These are phyloP conservation scores for Penicillium sp. DNA, from an alignment of 2,329 filamentous ascomycete genomes.

Conservation along the genomic window DNA sequence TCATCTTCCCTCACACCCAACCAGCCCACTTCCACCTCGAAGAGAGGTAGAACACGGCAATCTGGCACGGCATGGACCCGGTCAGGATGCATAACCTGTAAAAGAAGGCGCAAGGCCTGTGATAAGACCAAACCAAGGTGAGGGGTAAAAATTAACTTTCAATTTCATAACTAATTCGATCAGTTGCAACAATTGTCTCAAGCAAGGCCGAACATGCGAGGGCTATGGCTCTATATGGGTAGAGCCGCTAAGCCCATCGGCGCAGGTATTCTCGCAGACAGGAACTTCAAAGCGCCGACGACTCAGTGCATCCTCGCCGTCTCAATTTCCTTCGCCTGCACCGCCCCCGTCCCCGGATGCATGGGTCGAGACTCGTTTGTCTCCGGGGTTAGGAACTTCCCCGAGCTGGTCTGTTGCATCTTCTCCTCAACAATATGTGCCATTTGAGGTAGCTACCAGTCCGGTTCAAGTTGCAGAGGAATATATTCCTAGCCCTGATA, in stretches of 20 bases:
- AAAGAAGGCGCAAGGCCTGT: constrained; percentile 38
- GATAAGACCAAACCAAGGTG: constrained; percentile 40
- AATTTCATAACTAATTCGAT: background rate
- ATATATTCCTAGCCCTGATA: background rate
- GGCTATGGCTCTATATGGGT: constrained; percentile 40
- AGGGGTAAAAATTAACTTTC: background rate
- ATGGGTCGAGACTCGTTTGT: constrained; percentile 11
- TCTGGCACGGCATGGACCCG: constrained; percentile 36
- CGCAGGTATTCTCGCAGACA: constrained; percentile 28
- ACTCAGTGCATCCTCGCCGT: constrained; percentile 18
- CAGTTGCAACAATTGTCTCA: constrained; percentile 31
- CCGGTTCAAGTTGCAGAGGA: background rate
- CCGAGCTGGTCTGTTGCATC: constrained; percentile 4
- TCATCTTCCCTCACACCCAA: constrained; percentile 1
- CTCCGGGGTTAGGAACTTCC: constrained; percentile 7
- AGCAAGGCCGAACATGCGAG: constrained; percentile 35
- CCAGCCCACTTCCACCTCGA: constrained; percentile 10
- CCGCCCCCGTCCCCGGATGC: constrained; percentile 12
- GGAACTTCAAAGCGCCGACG: constrained; percentile 21
- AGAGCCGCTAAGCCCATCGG: constrained; percentile 32
- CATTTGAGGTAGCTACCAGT: background rate
- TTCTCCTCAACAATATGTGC: constrained; percentile 2
- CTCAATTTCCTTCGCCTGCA: constrained; percentile 10
- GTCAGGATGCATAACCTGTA: constrained; percentile 42
- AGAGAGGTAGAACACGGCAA: constrained; percentile 25